A percentile compares a stretch with the other conserved stretches of the same genome.
Conservation (phyloP, 768 basidiomycete species). For the Russula vinacea region DNA sequence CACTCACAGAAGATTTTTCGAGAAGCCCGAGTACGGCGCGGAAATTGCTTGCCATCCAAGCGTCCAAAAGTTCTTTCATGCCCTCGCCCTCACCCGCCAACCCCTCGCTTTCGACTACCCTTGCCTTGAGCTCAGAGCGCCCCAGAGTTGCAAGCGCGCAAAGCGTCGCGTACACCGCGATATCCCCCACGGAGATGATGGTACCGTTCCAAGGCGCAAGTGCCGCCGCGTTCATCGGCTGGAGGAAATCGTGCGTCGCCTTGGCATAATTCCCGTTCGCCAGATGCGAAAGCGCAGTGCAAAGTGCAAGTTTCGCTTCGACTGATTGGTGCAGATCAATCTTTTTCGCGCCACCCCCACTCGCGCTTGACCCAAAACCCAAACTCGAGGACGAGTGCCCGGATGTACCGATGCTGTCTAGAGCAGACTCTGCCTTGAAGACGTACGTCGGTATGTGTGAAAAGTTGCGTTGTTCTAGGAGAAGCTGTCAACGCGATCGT, state of each 20-base stretch:
- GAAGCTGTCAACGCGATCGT: constrained; percentile 48
- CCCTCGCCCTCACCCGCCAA: constrained; percentile 28
- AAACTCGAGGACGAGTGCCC: constrained; percentile 26
- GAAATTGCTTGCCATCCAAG: constrained; percentile 86
- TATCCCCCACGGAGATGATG: constrained; percentile 77
- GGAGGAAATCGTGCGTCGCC: constrained; percentile 71
- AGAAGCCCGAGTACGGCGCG: constrained; percentile 76
- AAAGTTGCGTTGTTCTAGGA: constrained; percentile 84
- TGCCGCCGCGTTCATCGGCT: constrained; percentile 59
- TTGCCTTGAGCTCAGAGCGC: constrained; percentile 64
- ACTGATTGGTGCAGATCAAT: constrained; percentile 55
- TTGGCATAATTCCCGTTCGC: constrained; percentile 73
- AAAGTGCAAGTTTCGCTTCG: constrained; percentile 76
- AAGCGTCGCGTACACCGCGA: constrained; percentile 82
- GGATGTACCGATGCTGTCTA: constrained; percentile 55
- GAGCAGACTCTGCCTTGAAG: constrained; percentile 90
- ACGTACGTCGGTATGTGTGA: constrained; percentile 87
- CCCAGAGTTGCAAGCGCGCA: constrained; percentile 78
- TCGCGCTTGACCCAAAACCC: constrained; percentile 32
- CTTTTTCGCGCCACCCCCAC: constrained; percentile 39
- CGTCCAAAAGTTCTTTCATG: constrained; percentile 72
- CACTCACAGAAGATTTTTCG: constrained; percentile 60
- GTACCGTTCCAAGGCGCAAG: constrained; percentile 80
- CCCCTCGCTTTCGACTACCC: constrained; percentile 49
- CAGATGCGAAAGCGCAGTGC: constrained; percentile 72